Evolutionary conservation across 495 filamentous ascomycete genomes (phyloP).

Genomic region (Lindgomyces ingoldianus): DNA sequence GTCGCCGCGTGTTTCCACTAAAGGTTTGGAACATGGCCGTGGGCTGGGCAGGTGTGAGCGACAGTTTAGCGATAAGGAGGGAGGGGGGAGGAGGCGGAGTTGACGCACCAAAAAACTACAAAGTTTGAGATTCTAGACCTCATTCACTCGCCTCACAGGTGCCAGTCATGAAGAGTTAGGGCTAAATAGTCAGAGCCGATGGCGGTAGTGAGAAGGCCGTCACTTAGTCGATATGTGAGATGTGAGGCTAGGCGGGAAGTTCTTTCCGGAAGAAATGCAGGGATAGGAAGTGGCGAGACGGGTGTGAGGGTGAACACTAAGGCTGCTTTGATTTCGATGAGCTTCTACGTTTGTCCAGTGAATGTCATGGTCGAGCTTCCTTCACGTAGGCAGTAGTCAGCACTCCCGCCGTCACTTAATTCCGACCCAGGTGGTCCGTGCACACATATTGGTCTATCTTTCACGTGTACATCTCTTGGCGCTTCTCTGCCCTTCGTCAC

Average conservation of each 20-base stretch:
- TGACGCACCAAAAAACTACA: too few species aligned
- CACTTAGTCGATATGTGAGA: not conserved
- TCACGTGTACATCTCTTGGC: not conserved
- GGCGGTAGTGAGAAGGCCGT: not conserved
- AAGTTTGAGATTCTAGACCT: too few species aligned
- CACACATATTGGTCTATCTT: not conserved
- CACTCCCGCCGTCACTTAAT: not conserved
- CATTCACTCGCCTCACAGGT: too few species aligned
- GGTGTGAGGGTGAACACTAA: not conserved
- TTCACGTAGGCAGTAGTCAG: conserved; percentile 3
- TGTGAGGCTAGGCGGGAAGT: not conserved
- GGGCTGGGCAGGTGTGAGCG: not conserved
- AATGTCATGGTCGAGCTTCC: conserved; percentile 7
- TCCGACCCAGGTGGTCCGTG: not conserved
- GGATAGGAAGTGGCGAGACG: too few species aligned
- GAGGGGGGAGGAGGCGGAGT: too few species aligned
- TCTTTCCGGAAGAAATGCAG: not conserved
- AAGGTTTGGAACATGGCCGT: conserved; percentile 82
- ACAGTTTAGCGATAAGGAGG: too few species aligned
- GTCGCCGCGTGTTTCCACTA: conserved; percentile 79
- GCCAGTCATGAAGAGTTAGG: too few species aligned
- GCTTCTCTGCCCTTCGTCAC: too few species aligned
- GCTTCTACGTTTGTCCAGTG: conserved; percentile 1
- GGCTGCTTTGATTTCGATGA: conserved; percentile 7
- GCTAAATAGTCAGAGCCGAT: too few species aligned